Evolutionary conservation across 306 rosid genomes (phyloP).

Genomic region (Vachellia pachyceras): DNA sequence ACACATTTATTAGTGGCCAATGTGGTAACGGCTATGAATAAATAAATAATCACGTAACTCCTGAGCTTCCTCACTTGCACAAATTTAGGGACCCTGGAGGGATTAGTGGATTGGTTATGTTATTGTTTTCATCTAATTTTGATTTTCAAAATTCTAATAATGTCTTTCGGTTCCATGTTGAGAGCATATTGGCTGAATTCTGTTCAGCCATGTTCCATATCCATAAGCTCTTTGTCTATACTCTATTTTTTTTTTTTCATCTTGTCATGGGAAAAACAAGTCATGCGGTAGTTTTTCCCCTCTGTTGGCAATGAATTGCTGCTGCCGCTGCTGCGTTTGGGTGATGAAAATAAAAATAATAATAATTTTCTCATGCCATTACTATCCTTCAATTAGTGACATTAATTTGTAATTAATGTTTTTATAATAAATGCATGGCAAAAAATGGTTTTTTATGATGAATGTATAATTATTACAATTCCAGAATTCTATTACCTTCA

Average conservation of each 20-base stretch:
- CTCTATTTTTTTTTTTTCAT: not conserved
- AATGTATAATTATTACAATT: not conserved
- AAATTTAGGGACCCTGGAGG: slow-evolving; percentile 54
- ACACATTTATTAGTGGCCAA: slow-evolving; percentile 40
- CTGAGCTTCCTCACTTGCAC: slow-evolving; percentile 57
- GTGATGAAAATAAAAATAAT: not conserved
- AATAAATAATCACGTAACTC: slow-evolving; percentile 60
- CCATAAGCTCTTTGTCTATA: not conserved
- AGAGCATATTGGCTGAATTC: not conserved
- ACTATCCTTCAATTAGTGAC: not conserved
- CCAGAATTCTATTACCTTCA: not conserved
- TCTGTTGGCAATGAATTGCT: not conserved
- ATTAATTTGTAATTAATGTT: slow-evolving; percentile 4
- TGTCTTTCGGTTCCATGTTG: not conserved
- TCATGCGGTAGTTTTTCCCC: not conserved
- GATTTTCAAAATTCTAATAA: not conserved
- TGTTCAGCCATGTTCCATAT: not conserved
- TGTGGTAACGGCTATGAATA: slow-evolving; percentile 55
- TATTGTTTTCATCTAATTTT: slow-evolving; percentile 13
- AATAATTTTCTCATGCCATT: not conserved
- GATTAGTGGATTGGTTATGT: slow-evolving; percentile 60
- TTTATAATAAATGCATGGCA: no score
- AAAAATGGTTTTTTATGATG: no score
- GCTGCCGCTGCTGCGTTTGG: not conserved
- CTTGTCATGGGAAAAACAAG: not conserved